Evolutionary conservation across 192 early-diverging fungal genomes (phyloP), one percentile per base, ranked within the genome.

Genomic region (Martensiomyces pterosporus): DNA sequence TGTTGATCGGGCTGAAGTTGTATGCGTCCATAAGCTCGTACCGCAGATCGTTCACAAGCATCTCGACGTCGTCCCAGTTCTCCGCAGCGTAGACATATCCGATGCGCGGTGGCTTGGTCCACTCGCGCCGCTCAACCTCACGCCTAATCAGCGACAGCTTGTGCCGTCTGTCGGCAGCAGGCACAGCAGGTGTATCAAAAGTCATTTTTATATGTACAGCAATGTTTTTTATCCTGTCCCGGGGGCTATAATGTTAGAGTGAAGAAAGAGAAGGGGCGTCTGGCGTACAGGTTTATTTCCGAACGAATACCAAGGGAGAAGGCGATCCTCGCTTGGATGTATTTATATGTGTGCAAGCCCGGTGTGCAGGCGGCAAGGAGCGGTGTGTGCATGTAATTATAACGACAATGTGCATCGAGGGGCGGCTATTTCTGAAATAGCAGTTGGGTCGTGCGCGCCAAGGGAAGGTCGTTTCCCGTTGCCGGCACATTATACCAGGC

Each of bases 31-130:
- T 53, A 1, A 72, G 45, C 49, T 72, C 68, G 49, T 72, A 72
- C 3, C 68, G 56, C 32, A 72, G 46, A 15, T 64, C 61, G 49
- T 72, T 72, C 24, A 72, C 57, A 15, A 72, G 62, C 0, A 44
- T 44, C 39, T 55, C 52, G 32, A 57, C 39, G 14, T 49, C 25
- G 8, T 38, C 29, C 62, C 61, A 72, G 68, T 72, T 57, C 9
- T 72, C 68, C 10, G 49, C 39, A 14, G 68, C 51, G 21, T 64
- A 57, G 10, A 72, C 57, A 1, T 65, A 52, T 3, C 57, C 61
- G 21, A 72, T 47, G 4, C 49, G 52, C 1, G 62, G 68, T 24
- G 52, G 33, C 2, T 3, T 37, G 10, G 39, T 19, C 47, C 57
- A 59, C 22, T 42, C 46, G 1, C 43, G 60, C 47, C 43, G 34